Evolutionary conservation across 1,284 basidiomycete species (phyloP), one percentile per base, ranked within the genome.

Genomic region (Heterobasidion irregulare): DNA sequence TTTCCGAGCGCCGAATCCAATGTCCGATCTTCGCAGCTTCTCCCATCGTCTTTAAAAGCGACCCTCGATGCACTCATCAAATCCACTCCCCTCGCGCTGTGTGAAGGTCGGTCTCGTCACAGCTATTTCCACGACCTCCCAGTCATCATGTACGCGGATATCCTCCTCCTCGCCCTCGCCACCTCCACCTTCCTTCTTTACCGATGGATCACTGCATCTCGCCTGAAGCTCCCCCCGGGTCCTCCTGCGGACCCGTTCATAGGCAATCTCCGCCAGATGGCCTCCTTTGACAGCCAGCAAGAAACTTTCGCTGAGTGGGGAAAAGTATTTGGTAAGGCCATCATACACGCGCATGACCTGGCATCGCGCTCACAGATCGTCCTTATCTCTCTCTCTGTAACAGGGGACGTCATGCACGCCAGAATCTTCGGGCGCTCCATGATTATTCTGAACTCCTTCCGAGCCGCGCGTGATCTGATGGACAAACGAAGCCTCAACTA

Each of bases 231-330:
- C 9, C 78, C 79, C 19, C 78, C 79, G 2, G 79, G 79, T 1
- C 79, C 79, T 16, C 69, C 59, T 44, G 67, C 71, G 8, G 61
- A 72, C 12, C 77, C 77, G 0, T 60, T 80, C 55, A 66, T 82
- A 38, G 79, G 79, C 2, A 81, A 80, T 58, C 64, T 72, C 32
- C 71, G 76, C 33, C 76, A 80, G 56, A 70, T 81, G 53, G 71
- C 75, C 3, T 49, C 43, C 12, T 19, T 57, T 15, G 56, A 61
- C 16, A 64, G 71, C 53, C 73, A 73, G 57, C 72, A 76, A 57
- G 60, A 70, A 54, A 67, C 64, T 16, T 80, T 80, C 57, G 62
- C 58, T 12, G 53, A 63, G 35, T 69, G 68, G 68, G 59, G 60
- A 13, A 59, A 58, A 47, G 43, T 47, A 32, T 69, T 62, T 50